Evolutionary conservation across 2,329 filamentous ascomycete species (phyloP).

Genomic region (Monilinia laxa): DNA sequence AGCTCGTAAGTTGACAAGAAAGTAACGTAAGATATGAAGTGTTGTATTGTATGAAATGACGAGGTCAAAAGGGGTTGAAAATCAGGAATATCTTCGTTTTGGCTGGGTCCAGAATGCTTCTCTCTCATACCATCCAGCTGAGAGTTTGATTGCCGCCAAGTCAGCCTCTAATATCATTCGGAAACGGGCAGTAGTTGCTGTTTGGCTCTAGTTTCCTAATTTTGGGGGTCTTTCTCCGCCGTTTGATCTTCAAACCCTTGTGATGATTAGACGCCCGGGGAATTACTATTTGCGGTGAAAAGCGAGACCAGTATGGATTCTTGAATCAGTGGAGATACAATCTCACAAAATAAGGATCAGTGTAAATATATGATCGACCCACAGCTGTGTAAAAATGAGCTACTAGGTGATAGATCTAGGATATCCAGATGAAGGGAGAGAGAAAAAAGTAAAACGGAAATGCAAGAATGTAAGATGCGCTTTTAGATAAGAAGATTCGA

Average conservation of each 20-base stretch:
- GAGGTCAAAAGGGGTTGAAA: background rate
- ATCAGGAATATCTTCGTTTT: background rate
- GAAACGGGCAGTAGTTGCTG: background rate
- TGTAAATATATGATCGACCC: conserved; percentile 13
- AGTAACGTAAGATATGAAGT: background rate
- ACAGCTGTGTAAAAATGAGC: conserved; percentile 7
- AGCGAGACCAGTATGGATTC: conserved; percentile 2
- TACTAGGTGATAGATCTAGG: conserved; percentile 16
- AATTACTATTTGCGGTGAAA: background rate
- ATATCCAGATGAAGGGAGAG: background rate
- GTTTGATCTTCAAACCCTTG: conserved; percentile 16
- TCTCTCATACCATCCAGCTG: background rate
- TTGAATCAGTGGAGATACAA: conserved; percentile 16
- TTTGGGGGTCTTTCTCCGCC: conserved; percentile 1
- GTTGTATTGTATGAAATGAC: background rate
- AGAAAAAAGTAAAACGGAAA: conserved; percentile 1
- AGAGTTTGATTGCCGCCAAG: conserved; percentile 10
- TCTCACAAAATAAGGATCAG: background rate
- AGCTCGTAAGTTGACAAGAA: background rate
- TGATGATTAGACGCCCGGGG: conserved; percentile 7
- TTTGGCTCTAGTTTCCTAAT: background rate
- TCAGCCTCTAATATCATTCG: conserved; percentile 12
- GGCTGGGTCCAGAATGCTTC: background rate
- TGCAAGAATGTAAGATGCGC: conserved; percentile 1
- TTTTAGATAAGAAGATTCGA: conserved; percentile 20